Conservation (phyloP, 768 basidiomycete genomes). For the Tylopilus plumbeoviolaceoides region DNA sequence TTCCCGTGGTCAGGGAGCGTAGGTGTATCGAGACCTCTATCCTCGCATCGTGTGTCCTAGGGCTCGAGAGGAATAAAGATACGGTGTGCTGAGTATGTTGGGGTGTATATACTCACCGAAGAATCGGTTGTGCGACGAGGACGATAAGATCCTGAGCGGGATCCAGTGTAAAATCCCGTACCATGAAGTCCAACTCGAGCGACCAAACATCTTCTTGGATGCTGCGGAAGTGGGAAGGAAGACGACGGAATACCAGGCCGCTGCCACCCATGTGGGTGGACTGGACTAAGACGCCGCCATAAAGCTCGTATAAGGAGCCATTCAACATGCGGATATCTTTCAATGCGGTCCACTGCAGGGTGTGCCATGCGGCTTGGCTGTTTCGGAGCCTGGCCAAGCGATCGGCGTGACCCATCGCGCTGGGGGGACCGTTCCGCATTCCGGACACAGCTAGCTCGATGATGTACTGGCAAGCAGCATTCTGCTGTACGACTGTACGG, state of each 20-base stretch:
- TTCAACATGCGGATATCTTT: conserved; percentile 36
- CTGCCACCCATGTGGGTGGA: conserved; percentile 19
- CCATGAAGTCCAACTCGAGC: conserved; percentile 31
- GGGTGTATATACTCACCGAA: conserved; percentile 27
- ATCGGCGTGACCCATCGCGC: conserved; percentile 25
- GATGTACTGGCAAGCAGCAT: conserved; percentile 36
- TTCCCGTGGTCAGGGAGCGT: conserved; percentile 42
- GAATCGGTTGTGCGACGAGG: conserved; percentile 37
- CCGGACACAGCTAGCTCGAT: conserved; percentile 46
- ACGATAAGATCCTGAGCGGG: conserved; percentile 64
- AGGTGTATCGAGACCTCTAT: conserved; percentile 37
- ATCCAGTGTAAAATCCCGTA: conserved; percentile 64
- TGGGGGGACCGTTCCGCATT: conserved; percentile 36
- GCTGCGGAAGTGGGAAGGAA: conserved; percentile 47
- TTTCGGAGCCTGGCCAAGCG: conserved; percentile 38
- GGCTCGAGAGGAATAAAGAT: conserved; percentile 13
- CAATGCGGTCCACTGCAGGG: conserved; percentile 34
- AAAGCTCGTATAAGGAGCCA: conserved; percentile 54
- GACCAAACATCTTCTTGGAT: conserved; percentile 47
- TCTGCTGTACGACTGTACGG: conserved; percentile 23
- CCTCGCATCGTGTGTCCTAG: conserved; percentile 7
- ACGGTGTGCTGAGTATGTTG: background rate
- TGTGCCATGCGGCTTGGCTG: conserved; percentile 38
- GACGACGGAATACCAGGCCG: conserved; percentile 40
- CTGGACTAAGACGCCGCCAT: conserved; percentile 53